phyloP scores from a whole-genome alignment of 768 basidiomycete genomes.

The Candolleomyces aberdarensis region DNA sequence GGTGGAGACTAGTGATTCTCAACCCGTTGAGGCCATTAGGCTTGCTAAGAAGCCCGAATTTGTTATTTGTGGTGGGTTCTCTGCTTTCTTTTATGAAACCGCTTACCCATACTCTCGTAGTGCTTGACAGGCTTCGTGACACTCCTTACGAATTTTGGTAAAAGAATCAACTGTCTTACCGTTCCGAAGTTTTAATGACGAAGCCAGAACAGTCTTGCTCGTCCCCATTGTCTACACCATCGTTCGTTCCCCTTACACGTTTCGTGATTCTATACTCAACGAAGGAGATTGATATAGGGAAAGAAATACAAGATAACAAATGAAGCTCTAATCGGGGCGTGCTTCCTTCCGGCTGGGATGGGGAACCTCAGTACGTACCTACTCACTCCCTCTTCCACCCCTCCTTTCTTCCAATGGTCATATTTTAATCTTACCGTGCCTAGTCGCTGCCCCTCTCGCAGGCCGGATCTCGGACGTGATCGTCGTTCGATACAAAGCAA shows the following conservation, averaged over 20 bases:
- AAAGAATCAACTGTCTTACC: slow-evolving; percentile 8
- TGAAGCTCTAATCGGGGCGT: slow-evolving; percentile 54
- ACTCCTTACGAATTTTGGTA: slow-evolving; percentile 35
- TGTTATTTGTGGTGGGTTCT: slow-evolving; percentile 46
- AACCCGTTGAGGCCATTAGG: slow-evolving; percentile 51
- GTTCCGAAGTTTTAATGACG: not conserved
- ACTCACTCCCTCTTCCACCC: not conserved
- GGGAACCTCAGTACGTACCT: slow-evolving; percentile 52
- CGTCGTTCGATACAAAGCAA: slow-evolving; percentile 41
- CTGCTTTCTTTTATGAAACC: not conserved
- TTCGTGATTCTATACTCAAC: not conserved
- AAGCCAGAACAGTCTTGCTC: slow-evolving; percentile 36
- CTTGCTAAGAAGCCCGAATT: slow-evolving; percentile 53
- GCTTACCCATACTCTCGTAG: not conserved
- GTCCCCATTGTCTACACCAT: slow-evolving; percentile 66
- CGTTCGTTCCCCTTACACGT: slow-evolving; percentile 33
- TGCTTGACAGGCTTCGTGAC: slow-evolving; percentile 22
- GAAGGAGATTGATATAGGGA: slow-evolving; percentile 41
- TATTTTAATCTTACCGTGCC: not conserved
- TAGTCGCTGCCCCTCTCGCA: slow-evolving; percentile 59
- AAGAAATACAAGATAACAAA: slow-evolving; percentile 52
- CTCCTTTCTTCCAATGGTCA: not conserved
- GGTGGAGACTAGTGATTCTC: slow-evolving; percentile 33
- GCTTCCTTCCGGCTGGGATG: slow-evolving; percentile 57
- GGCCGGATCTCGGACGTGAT: slow-evolving; percentile 59